Base-by-base conservation (phyloP, 768 basidiomycete genomes). In the Tulasnella sp. region DNA sequence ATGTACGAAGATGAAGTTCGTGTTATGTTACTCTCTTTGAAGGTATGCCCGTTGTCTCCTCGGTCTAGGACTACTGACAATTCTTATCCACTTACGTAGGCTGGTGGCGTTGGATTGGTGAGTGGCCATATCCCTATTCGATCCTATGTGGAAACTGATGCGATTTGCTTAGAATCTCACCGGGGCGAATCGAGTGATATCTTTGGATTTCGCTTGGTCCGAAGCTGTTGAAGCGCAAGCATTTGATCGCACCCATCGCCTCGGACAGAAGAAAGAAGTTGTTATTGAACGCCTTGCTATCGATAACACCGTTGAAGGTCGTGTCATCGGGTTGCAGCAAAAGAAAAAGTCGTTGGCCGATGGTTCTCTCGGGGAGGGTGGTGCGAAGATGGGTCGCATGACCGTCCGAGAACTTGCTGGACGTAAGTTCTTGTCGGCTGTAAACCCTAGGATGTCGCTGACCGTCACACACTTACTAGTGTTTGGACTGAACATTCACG, bases 111-210 rank as follows among this genome's bases (percentile, higher is more conserved):
- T 19, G 54, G 76, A 0, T 67, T 80, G 55, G 63, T 63, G 46
- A 17, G 53, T 21, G 43, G 12, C 31, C 53, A 72, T 60, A 19
- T 66, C 58, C 17, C 34, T 46, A 43, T 34, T 40, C 8, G n/a
- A n/a, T n/a, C 23, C 14, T 34, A 9, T 39, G 49, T 43, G 27
- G 32, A 27, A 25, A 17, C 19, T 37, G 49, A 54, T 35, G 15
- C 31, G n/a, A 25, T 34, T 17, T 7, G 72, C 75, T 37, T 65
- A 81, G 48, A 82, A 83, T 62, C 69, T 83, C 4, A 80, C 77
- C 32, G 72, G 81, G 9, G 81, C 79, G 2, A 81, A 81, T 64
- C 76, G 79, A 4, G 79, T 83, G 41, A 80, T 82, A 37, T 77
- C 75, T 25, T 68, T 82, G 19, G 82, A 82, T 62, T 74, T 81